Conservation (phyloP, 805 yeast species). For the Candida glaebosa region DNA sequence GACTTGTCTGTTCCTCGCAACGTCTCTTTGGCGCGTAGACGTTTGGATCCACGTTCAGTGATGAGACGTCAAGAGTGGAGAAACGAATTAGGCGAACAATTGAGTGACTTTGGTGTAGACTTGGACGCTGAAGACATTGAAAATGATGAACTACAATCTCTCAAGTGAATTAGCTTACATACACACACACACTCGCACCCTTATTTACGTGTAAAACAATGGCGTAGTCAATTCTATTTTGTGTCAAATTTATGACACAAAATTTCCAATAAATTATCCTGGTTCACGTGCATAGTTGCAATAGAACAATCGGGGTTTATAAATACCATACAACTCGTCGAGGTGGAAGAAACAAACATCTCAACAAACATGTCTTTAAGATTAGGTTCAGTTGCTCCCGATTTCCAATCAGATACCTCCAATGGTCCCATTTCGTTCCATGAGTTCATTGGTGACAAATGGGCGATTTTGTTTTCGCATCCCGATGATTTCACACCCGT, state of each 20-base stretch:
- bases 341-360: not conserved
- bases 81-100: constrained; percentile 78
- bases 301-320: not conserved
- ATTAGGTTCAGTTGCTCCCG: constrained; percentile 46
- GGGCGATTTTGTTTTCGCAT: constrained; percentile 70
- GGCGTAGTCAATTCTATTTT: not conserved
- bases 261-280: not conserved
- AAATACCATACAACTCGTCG: not conserved
- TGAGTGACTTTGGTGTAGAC: constrained; percentile 89
- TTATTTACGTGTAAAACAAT: not conserved
- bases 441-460: constrained; percentile 55
- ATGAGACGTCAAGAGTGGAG: constrained; percentile 54
- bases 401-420: constrained; percentile 62
- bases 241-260: not conserved
- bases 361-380: constrained; percentile 20
- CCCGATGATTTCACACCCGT: constrained; percentile 81
- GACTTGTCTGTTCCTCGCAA: constrained; percentile 6
- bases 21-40: constrained; percentile 23
- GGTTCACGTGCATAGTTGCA: constrained; percentile 6
- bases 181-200: too few species aligned
- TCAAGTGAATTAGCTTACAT: too few species aligned
- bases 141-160: constrained; percentile 9
- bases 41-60: constrained; percentile 35
- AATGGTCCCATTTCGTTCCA: constrained; percentile 62
- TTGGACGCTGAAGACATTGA: constrained; percentile 50